Evolutionary conservation across 495 filamentous ascomycete species (phyloP).

Genomic region (Echria macrotheca): DNA sequence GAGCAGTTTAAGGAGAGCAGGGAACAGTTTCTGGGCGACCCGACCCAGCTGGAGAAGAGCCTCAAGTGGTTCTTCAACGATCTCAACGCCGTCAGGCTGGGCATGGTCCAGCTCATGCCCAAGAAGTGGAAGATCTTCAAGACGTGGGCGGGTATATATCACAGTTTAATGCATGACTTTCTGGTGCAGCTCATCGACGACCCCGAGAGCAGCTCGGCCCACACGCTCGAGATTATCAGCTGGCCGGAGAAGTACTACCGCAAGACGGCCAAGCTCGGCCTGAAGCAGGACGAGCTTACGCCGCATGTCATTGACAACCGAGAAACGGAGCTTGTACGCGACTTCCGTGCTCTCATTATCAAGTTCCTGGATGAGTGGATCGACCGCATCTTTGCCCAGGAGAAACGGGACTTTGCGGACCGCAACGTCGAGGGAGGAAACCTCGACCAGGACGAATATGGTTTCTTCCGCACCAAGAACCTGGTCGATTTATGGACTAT

Average conservation of each 20-base stretch:
- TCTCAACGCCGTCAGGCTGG: constrained; percentile 81
- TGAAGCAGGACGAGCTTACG: constrained; percentile 61
- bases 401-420: constrained; percentile 71
- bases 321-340: constrained; percentile 80
- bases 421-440: constrained; percentile 64
- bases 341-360: constrained; percentile 92
- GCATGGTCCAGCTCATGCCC: constrained; percentile 84
- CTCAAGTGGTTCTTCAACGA: constrained; percentile 97
- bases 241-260: constrained; percentile 95
- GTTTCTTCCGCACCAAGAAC: constrained; percentile 82
- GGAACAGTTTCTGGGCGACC: constrained; percentile 72
- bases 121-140: constrained; percentile 97
- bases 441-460: constrained; percentile 78
- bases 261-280: constrained; percentile 88
- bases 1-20: constrained; percentile 69
- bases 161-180: constrained; percentile 90
- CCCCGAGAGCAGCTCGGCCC: constrained; percentile 64
- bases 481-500: constrained; percentile 95
- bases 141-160: constrained; percentile 85
- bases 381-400: constrained; percentile 76
- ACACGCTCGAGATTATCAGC: constrained; percentile 84
- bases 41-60: constrained; percentile 75
- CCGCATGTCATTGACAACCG: constrained; percentile 85
- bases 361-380: constrained; percentile 97
- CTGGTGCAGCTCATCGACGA: constrained; percentile 77